phyloP scores from a whole-genome alignment of 371 early-diverging fungal species.

The Apophysomyces sp. region DNA sequence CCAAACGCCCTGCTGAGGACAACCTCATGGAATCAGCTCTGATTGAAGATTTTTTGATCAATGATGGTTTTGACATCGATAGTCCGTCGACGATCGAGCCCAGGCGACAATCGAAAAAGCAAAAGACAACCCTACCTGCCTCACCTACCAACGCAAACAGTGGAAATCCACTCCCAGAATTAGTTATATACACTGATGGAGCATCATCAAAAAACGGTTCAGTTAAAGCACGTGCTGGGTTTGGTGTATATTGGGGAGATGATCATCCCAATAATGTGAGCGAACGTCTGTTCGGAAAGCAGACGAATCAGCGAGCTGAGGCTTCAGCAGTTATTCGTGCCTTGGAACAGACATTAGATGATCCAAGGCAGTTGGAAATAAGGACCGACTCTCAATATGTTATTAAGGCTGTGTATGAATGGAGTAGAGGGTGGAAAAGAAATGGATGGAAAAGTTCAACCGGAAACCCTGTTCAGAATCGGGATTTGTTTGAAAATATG shows the following conservation, averaged over 20 bases:
- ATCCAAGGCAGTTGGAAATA: slow-evolving; percentile 41
- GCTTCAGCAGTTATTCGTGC: slow-evolving; percentile 73
- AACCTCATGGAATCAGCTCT: background rate
- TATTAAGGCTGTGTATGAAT: slow-evolving; percentile 59
- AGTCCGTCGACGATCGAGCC: background rate
- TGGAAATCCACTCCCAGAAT: background rate
- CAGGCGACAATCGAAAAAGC: background rate
- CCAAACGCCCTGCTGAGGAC: background rate
- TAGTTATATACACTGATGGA: slow-evolving; percentile 79
- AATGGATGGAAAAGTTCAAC: background rate
- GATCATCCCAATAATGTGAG: slow-evolving; percentile 76
- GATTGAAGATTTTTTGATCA: background rate
- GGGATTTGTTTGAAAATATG: slow-evolving; percentile 68
- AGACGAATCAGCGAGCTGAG: slow-evolving; percentile 91
- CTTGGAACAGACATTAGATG: slow-evolving; percentile 46
- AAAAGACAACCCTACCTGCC: background rate
- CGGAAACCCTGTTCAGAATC: slow-evolving; percentile 60
- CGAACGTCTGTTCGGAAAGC: slow-evolving; percentile 60
- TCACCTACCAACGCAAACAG: background rate
- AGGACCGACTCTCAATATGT: slow-evolving; percentile 76
- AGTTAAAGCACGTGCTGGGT: slow-evolving; percentile 64
- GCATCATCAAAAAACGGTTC: slow-evolving; percentile 70
- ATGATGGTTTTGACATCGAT: background rate
- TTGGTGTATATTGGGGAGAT: slow-evolving; percentile 83
- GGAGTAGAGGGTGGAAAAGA: slow-evolving; percentile 70